phyloP scores from a whole-genome alignment of 345 rosid genomes.

The Gossypium herbaceum region DNA sequence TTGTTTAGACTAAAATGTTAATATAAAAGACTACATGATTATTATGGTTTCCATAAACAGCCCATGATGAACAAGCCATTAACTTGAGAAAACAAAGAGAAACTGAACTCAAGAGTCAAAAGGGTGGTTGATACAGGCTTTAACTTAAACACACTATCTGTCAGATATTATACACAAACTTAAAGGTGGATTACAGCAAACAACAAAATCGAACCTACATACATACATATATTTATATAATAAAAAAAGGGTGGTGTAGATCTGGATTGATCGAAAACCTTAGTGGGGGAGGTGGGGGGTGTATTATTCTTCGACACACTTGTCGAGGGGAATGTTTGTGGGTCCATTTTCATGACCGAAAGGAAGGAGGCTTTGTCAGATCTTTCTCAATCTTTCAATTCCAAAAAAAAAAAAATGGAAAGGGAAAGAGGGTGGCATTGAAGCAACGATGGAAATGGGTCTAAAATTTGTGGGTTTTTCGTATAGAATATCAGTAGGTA shows the following conservation, averaged over 20 bases:
- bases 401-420: neutral
- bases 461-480: slow-evolving; percentile 11
- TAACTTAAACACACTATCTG: slow-evolving; percentile 1
- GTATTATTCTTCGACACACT: slow-evolving; percentile 58
- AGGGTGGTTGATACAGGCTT: slow-evolving; percentile 10
- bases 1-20: slow-evolving; percentile 9
- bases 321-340: slow-evolving; percentile 70
- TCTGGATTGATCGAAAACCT: slow-evolving; percentile 26
- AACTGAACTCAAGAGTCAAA: neutral
- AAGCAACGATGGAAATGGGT: slow-evolving; percentile 22
- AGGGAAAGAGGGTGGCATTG: slow-evolving; percentile 14
- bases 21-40: neutral
- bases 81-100: neutral
- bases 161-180: slow-evolving; percentile 13
- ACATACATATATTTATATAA: neutral
- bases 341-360: slow-evolving; percentile 30
- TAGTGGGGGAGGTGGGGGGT: slow-evolving; percentile 35
- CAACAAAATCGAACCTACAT: slow-evolving; percentile 19
- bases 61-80: slow-evolving; percentile 6
- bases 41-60: slow-evolving; percentile 17
- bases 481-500: slow-evolving; percentile 24
- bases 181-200: slow-evolving; percentile 46
- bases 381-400: slow-evolving; percentile 28
- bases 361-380: slow-evolving; percentile 31
- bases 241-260: slow-evolving; percentile 4